These are phyloP conservation scores for Amylocarpus encephaloides DNA, from an alignment of 2,329 filamentous ascomycete genomes.

Conservation along the genomic window DNA sequence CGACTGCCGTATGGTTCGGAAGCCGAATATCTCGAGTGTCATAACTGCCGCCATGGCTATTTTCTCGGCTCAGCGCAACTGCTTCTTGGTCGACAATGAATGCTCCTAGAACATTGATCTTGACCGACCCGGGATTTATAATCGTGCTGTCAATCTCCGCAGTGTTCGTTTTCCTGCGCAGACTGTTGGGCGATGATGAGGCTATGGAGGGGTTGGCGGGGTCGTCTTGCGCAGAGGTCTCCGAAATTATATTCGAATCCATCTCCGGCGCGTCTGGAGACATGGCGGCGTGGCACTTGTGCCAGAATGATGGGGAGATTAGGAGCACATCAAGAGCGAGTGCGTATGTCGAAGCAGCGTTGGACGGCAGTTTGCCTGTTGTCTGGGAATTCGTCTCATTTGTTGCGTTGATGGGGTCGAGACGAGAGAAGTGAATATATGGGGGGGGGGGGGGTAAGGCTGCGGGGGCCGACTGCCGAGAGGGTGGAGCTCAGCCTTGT, in stretches of 20 bases:
- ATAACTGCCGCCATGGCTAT: constrained; percentile 42
- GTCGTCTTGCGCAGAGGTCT: constrained; percentile 9
- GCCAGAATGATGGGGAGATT: constrained; percentile 12
- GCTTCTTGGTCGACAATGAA: constrained; percentile 88
- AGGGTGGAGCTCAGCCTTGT: too few species aligned
- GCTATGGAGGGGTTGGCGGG: constrained; percentile 12
- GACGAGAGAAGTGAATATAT: too few species aligned
- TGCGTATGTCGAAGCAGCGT: background rate
- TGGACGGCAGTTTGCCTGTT: background rate
- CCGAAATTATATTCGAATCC: background rate
- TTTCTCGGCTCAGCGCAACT: constrained; percentile 40
- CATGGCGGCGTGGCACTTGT: constrained; percentile 16
- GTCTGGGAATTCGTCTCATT: background rate
- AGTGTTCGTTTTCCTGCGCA: constrained; percentile 30
- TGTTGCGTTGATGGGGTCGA: too few species aligned
- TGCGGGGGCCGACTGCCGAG: too few species aligned
- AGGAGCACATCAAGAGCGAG: constrained; percentile 10
- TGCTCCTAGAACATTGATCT: constrained; percentile 93
- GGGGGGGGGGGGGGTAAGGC: too few species aligned
- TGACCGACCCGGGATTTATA: constrained; percentile 63
- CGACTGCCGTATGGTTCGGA: constrained; percentile 88
- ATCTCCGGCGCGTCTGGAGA: constrained; percentile 20
- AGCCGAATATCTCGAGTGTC: constrained; percentile 93
- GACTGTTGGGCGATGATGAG: constrained; percentile 6
- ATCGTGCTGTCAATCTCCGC: constrained; percentile 37